These are phyloP conservation scores for Austroboletus rostrupii DNA, from an alignment of 1,284 basidiomycete genomes.

Conservation along the genomic window DNA sequence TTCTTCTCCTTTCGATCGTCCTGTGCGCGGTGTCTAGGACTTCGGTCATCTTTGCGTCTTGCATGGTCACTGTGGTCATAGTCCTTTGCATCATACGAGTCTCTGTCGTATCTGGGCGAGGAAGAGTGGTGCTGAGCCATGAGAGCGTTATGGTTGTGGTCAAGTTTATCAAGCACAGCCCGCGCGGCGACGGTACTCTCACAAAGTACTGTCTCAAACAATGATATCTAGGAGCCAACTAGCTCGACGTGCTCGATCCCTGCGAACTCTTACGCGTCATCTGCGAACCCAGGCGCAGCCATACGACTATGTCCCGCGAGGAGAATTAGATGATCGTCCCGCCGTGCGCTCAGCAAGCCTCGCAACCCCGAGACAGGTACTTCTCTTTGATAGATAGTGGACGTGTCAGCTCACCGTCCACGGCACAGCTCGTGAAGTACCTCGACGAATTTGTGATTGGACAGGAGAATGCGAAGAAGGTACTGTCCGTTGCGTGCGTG, in stretches of 20 bases:
- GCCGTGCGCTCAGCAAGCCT: slow-evolving; percentile 39
- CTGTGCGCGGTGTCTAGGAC: slow-evolving; percentile 38
- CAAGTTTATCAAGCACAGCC: slow-evolving; percentile 4
- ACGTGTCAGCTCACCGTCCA: slow-evolving; percentile 7
- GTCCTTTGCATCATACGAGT: slow-evolving; percentile 28
- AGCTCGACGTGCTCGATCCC: slow-evolving; percentile 17
- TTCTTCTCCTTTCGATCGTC: slow-evolving; percentile 54
- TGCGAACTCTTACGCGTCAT: slow-evolving; percentile 22
- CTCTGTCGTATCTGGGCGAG: slow-evolving; percentile 43
- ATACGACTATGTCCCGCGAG: slow-evolving; percentile 35
- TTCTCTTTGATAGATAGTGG: neutral
- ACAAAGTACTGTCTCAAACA: neutral
- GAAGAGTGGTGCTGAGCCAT: slow-evolving; percentile 39
- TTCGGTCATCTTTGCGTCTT: slow-evolving; percentile 43
- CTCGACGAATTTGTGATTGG: slow-evolving; percentile 90
- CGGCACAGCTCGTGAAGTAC: slow-evolving; percentile 72
- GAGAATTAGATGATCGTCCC: slow-evolving; percentile 28
- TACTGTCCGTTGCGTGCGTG: slow-evolving; percentile 84
- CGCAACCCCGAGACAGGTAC: slow-evolving; percentile 70
- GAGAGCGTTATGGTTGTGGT: neutral
- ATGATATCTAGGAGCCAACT: slow-evolving; percentile 21
- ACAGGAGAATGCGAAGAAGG: slow-evolving; percentile 89
- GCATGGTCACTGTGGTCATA: slow-evolving; percentile 35
- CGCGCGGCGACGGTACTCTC: neutral
- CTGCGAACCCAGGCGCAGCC: slow-evolving; percentile 44